phyloP scores from a whole-genome alignment of 352 stramenopile species.

The Phytophthora podocarpi region DNA sequence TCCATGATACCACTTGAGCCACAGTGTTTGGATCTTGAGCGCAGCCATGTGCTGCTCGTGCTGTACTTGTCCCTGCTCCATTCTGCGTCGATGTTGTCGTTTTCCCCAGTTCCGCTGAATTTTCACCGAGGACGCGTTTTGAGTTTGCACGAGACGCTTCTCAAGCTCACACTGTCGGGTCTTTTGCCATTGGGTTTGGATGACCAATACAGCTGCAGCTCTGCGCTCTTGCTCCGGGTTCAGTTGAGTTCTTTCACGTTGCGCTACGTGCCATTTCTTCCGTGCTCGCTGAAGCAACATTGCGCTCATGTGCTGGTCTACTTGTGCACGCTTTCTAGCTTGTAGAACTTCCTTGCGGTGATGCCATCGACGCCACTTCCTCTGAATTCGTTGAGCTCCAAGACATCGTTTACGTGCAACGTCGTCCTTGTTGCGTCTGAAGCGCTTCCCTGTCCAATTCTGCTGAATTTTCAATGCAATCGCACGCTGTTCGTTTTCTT shows the following conservation, averaged over 20 bases:
- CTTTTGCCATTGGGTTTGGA: constrained; percentile 18
- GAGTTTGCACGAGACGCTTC: constrained; percentile 1
- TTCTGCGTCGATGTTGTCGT: constrained; percentile 21
- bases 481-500: constrained; percentile 3
- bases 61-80: constrained; percentile 24
- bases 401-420: constrained; percentile 7
- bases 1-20: constrained; percentile 30
- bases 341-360: neutral
- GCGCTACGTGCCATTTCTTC: neutral
- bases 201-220: neutral
- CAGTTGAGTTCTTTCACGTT: neutral
- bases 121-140: constrained; percentile 21
- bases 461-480: constrained; percentile 17
- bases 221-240: constrained; percentile 2
- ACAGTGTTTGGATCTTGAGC: constrained; percentile 31
- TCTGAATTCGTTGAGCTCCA: constrained; percentile 5
- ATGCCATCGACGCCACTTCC: constrained; percentile 1
- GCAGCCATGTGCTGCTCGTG: constrained; percentile 30
- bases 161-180: neutral
- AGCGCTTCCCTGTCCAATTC: constrained; percentile 11
- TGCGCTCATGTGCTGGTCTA: constrained; percentile 1
- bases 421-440: constrained; percentile 5
- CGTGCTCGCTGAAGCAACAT: constrained; percentile 7
- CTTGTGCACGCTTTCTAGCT: neutral
- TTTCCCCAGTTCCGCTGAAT: constrained; percentile 29